Evolutionary conservation across 495 filamentous ascomycete genomes (phyloP).

Genomic region (Viridothelium virens): DNA sequence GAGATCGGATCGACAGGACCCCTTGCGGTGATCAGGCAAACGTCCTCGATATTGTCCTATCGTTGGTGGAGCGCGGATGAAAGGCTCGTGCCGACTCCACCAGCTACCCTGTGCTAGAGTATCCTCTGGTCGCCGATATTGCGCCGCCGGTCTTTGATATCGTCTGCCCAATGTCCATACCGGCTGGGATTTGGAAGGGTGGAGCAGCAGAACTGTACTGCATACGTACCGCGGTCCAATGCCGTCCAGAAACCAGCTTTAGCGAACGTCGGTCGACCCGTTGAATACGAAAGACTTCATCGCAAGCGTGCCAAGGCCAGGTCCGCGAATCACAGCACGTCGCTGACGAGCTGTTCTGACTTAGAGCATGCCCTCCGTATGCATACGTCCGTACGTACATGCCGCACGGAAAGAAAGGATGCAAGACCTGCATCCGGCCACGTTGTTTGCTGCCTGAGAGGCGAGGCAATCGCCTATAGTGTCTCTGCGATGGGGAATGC

Average conservation of each 20-base stretch:
- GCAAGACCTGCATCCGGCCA: background rate
- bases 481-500: background rate
- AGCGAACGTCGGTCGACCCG: background rate
- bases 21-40: background rate
- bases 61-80: background rate
- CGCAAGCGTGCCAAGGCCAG: background rate
- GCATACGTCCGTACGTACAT: no score
- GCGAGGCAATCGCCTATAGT: background rate
- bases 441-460: background rate
- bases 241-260: background rate
- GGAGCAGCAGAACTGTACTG: background rate
- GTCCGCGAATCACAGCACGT: background rate
- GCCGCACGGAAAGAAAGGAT: background rate
- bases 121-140: background rate
- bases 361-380: no score
- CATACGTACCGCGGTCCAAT: background rate
- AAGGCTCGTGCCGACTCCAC: slow-evolving; percentile 10
- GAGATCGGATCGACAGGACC: slow-evolving; percentile 8
- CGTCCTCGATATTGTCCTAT: background rate
- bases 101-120: background rate
- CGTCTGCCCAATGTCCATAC: background rate
- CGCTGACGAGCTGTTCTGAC: no score
- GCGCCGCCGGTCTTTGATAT: background rate
- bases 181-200: background rate
- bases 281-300: background rate